phyloP scores from a whole-genome alignment of 805 yeast species.

The Zygoascus bituminiphila region DNA sequence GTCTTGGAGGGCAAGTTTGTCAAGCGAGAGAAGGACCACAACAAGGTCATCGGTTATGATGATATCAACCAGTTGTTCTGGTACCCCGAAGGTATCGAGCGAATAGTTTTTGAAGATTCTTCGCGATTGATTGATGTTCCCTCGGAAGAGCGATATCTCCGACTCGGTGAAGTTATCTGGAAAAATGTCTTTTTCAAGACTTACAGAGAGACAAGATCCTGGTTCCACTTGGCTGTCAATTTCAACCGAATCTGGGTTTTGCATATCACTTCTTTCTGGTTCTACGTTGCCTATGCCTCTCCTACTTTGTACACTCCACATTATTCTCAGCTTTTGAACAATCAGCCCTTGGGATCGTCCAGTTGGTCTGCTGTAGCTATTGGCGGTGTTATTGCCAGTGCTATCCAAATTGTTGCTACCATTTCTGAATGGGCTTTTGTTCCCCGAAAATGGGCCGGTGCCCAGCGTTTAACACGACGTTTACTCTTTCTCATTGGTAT shows the following conservation, averaged over 20 bases:
- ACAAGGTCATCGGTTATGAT: constrained; percentile 68
- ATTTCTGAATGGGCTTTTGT: constrained; percentile 91
- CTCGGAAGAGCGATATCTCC: constrained; percentile 76
- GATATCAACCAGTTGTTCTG: constrained; percentile 98
- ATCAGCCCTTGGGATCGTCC: constrained; percentile 82
- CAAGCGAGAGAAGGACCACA: constrained; percentile 63
- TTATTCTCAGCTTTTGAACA: constrained; percentile 74
- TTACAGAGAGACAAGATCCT: constrained; percentile 89
- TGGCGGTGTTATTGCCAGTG: constrained; percentile 82
- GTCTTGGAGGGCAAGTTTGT: constrained; percentile 45
- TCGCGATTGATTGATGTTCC: constrained; percentile 86
- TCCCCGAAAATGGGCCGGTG: constrained; percentile 98
- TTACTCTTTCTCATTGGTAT: constrained; percentile 63
- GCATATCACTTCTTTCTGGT: constrained; percentile 86
- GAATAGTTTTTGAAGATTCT: constrained; percentile 87
- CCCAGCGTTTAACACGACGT: constrained; percentile 90
- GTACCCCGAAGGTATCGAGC: constrained; percentile 98
- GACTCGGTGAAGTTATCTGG: constrained; percentile 92
- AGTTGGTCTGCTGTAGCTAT: constrained; percentile 89
- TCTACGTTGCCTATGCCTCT: constrained; percentile 87
- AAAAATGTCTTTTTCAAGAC: constrained; percentile 88
- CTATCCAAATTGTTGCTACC: constrained; percentile 81
- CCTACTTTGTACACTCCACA: constrained; percentile 84
- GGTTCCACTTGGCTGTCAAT: constrained; percentile 93
- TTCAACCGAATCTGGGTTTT: constrained; percentile 98